Evolutionary conservation across 2,329 filamentous ascomycete species (phyloP).

Genomic region (Colletotrichum somersetense): DNA sequence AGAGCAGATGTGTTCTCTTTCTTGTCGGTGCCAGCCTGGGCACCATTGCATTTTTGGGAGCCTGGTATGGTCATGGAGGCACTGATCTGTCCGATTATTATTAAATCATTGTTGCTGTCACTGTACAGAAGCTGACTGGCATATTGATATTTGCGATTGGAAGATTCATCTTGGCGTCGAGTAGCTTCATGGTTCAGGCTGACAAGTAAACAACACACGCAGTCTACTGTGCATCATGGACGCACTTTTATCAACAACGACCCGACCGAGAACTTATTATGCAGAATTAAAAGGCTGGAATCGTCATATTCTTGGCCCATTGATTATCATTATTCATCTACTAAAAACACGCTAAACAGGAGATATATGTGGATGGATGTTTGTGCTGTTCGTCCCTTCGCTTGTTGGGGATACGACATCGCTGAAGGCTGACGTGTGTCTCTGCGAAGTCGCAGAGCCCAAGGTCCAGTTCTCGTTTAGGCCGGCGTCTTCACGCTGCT

Average conservation of each 20-base stretch:
- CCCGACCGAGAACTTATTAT: background rate
- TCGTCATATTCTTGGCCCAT: conserved; percentile 13
- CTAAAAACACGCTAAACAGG: conserved; percentile 32
- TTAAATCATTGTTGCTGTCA: background rate
- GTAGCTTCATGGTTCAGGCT: background rate
- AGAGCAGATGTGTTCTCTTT: conserved; percentile 9
- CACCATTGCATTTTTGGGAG: conserved; percentile 11
- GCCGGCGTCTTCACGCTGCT: conserved; percentile 16
- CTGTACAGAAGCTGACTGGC: background rate
- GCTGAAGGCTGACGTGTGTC: conserved; percentile 16
- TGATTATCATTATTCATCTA: conserved; percentile 41
- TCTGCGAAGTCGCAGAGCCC: conserved; percentile 17
- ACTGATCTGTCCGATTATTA: too few species aligned
- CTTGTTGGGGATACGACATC: conserved; percentile 33
- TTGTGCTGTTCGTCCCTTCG: background rate
- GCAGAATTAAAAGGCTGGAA: background rate
- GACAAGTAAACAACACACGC: too few species aligned
- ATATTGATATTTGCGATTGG: background rate
- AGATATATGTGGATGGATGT: conserved; percentile 6
- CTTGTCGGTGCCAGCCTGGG: conserved; percentile 1
- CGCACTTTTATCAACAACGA: background rate
- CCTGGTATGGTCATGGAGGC: background rate
- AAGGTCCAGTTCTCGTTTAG: conserved; percentile 14
- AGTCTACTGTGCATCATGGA: background rate
- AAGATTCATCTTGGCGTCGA: background rate